Conservation (phyloP, 2,329 filamentous ascomycete species). For the Pezicula rhizophila region DNA sequence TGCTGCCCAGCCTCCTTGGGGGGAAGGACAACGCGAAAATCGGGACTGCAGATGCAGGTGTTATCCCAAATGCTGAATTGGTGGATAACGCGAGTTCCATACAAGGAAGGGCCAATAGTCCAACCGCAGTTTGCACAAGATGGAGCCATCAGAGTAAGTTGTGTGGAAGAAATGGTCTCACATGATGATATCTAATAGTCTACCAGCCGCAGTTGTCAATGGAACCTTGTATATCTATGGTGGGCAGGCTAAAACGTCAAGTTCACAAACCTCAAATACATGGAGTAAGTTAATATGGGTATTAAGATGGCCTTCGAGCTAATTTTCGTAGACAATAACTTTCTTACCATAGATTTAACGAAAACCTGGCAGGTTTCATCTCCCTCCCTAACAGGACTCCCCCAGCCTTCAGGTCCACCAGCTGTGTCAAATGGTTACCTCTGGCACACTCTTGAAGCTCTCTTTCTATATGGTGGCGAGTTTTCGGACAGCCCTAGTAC, state of each 20-base stretch:
- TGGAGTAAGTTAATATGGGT: conserved; percentile 55
- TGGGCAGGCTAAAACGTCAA: conserved; percentile 53
- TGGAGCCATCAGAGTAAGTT: conserved; percentile 58
- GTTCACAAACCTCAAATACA: conserved; percentile 53
- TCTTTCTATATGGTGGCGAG: conserved; percentile 71
- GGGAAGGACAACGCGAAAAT: conserved; percentile 35
- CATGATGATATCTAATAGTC: conserved; percentile 8
- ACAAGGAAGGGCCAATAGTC: conserved; percentile 37
- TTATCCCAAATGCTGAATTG: conserved; percentile 30
- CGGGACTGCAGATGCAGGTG: conserved; percentile 42
- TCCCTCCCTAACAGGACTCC: conserved; percentile 56
- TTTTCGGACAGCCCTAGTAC: conserved; percentile 58
- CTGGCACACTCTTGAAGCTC: conserved; percentile 64
- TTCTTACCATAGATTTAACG: conserved; percentile 65
- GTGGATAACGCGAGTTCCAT: conserved; percentile 26
- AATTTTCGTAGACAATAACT: conserved; percentile 56
- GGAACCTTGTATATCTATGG: conserved; percentile 74
- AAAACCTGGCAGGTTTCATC: conserved; percentile 63
- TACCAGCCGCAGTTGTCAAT: conserved; percentile 56
- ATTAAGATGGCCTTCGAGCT: not conserved
- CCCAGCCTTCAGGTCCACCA: conserved; percentile 62
- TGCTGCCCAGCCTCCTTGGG: conserved; percentile 41
- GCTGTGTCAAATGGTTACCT: conserved; percentile 68
- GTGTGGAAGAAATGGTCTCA: not conserved
- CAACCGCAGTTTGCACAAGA: conserved; percentile 54